A percentile compares a stretch with the other conserved stretches of the same genome.
Evolutionary conservation across 805 yeast genomes (phyloP).

Genomic region (Ogataea kodamae): DNA sequence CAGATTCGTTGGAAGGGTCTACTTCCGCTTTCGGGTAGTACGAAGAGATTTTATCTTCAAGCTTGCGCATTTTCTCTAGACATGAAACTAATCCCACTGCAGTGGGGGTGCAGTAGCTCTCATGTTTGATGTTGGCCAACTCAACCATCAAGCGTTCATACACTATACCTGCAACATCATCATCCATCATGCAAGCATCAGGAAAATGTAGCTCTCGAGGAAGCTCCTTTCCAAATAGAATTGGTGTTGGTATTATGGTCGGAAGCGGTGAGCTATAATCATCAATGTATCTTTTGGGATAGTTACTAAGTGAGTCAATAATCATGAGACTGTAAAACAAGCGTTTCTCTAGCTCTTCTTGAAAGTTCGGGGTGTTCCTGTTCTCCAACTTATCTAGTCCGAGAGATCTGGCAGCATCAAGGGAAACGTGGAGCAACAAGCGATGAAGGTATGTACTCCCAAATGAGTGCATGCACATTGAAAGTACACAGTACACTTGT

Average conservation of each 20-base stretch:
- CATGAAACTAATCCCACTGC: constrained; percentile 9
- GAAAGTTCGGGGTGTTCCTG: constrained; percentile 6
- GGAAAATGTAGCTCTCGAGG: constrained; percentile 3
- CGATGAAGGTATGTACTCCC: constrained; percentile 25
- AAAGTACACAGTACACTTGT: constrained; percentile 24
- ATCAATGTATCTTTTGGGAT: constrained; percentile 21
- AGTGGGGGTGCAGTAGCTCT: constrained; percentile 14
- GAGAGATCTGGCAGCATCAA: constrained; percentile 20
- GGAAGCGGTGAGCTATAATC: constrained; percentile 23
- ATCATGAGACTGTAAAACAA: constrained; percentile 26
- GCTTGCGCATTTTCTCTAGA: constrained; percentile 15
- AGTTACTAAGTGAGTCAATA: constrained; percentile 26
- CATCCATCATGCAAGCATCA: constrained; percentile 14
- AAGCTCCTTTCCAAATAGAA: constrained; percentile 9
- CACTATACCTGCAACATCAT: constrained; percentile 22
- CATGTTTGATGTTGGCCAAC: constrained; percentile 22
- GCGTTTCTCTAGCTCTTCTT: constrained; percentile 23
- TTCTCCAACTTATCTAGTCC: constrained; percentile 12
- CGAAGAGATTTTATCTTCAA: constrained; percentile 11
- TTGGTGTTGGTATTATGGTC: constrained; percentile 14
- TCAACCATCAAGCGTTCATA: constrained; percentile 23
- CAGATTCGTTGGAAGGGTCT: constrained; percentile 9
- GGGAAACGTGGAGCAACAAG: constrained; percentile 18
- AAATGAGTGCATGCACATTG: constrained; percentile 25
- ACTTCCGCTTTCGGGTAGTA: constrained; percentile 6